These are phyloP conservation scores for Alternaria angustiovoidea DNA, from an alignment of 2,329 filamentous ascomycete species.

Conservation along the genomic window DNA sequence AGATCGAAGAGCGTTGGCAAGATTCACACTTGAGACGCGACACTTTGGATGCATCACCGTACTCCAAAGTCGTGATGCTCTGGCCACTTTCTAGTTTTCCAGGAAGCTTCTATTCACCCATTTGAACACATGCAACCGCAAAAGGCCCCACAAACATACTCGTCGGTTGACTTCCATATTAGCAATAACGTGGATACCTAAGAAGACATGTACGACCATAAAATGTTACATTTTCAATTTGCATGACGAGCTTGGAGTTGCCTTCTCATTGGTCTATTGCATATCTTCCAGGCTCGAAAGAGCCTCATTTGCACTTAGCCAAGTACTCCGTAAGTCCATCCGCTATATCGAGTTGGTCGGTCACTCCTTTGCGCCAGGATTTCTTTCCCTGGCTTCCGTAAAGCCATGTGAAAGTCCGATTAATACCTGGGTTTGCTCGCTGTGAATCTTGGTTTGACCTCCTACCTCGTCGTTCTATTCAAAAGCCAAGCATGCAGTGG, in stretches of 20 bases:
- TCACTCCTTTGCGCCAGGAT: slow-evolving; percentile 7
- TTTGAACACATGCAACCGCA: not conserved
- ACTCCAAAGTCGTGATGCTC: not conserved
- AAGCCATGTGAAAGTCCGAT: slow-evolving; percentile 10
- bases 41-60: not conserved
- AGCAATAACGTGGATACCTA: slow-evolving; percentile 24
- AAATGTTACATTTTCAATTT: slow-evolving; percentile 13
- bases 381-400: slow-evolving; percentile 3
- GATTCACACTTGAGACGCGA: not conserved
- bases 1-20: not conserved
- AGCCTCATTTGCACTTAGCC: slow-evolving; percentile 19
- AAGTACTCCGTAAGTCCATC: slow-evolving; percentile 19
- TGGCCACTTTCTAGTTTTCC: not conserved
- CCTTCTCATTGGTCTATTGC: slow-evolving; percentile 14
- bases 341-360: slow-evolving; percentile 17
- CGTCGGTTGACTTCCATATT: slow-evolving; percentile 24
- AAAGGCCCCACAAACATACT: slow-evolving; percentile 21
- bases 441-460: not conserved
- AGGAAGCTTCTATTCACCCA: not conserved
- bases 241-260: slow-evolving; percentile 18
- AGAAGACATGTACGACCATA: slow-evolving; percentile 15
- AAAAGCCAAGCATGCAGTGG: slow-evolving; percentile 31
- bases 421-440: slow-evolving; percentile 16
- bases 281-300: slow-evolving; percentile 13
- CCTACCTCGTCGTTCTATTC: not conserved